Conservation (phyloP, 306 rosid genomes). For the Cyclanthera cordifolia region DNA sequence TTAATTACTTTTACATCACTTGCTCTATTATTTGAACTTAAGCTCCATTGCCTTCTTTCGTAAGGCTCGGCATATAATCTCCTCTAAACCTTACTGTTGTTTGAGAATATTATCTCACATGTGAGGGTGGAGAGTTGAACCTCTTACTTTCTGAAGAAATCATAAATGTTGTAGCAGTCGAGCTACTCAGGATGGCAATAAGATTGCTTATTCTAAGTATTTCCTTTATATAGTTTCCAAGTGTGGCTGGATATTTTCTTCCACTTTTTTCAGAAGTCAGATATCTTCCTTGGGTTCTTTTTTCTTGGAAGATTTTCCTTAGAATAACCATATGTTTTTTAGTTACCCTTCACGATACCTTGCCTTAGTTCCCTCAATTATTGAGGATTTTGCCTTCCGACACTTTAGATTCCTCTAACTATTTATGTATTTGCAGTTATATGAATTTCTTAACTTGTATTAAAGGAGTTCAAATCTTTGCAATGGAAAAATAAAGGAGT, state of each 20-base stretch:
- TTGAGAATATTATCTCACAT: not conserved
- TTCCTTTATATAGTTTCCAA: not conserved
- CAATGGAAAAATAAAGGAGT: not conserved
- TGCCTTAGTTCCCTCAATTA: not conserved
- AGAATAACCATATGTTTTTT: not conserved
- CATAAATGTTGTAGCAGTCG: not conserved
- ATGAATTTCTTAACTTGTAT: not conserved
- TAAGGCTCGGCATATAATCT: not conserved
- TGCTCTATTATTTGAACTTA: not conserved
- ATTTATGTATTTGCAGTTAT: not conserved
- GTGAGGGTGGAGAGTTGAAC: not conserved
- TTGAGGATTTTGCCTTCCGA: not conserved
- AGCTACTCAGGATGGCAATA: not conserved
- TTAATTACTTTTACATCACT: not conserved
- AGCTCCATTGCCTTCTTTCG: not conserved
- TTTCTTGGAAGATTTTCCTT: not conserved
- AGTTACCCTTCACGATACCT: not conserved
- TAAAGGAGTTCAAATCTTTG: not conserved
- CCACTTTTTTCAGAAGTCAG: not conserved
- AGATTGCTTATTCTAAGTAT: not conserved
- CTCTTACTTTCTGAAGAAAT: not conserved
- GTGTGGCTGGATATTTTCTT: not conserved
- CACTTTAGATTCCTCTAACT: not conserved
- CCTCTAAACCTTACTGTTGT: not conserved
- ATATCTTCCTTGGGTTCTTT: not conserved